Evolutionary conservation across 176 grass and related monocot genomes (phyloP).

Genomic region (Oryza meridionalis): DNA sequence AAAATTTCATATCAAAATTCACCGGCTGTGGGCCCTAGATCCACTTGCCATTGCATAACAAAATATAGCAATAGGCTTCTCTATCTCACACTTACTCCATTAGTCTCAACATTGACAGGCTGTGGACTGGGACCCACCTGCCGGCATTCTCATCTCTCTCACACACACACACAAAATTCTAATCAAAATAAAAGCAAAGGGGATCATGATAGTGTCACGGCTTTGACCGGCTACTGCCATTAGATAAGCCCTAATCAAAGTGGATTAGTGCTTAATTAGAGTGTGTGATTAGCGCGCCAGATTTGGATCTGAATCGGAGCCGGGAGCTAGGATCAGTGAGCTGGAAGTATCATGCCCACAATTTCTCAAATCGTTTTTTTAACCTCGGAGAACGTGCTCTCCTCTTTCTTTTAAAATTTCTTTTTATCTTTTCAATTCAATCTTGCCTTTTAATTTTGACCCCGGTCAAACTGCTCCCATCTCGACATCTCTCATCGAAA

Average conservation of each 20-base stretch:
- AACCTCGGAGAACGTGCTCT: conserved; percentile 21
- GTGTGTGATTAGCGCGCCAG: neutral
- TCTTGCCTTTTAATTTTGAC: neutral
- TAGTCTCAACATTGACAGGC: neutral
- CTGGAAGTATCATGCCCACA: conserved; percentile 13
- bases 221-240: neutral
- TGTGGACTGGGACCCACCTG: neutral
- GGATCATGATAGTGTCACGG: neutral
- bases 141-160: neutral
- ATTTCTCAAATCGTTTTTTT: neutral
- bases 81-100: neutral
- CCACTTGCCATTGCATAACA: neutral
- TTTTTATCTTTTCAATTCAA: neutral
- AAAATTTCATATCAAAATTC: no score
- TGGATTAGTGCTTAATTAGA: neutral
- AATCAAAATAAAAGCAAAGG: neutral
- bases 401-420: neutral
- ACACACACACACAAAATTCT: neutral
- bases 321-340: conserved; percentile 9
- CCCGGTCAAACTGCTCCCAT: conserved; percentile 3
- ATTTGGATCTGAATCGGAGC: neutral
- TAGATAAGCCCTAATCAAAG: neutral
- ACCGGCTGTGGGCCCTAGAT: no score
- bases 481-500: neutral
- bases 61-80: neutral